Evolutionary conservation across 768 basidiomycete genomes (phyloP), one percentile per base, ranked within the genome.

Genomic region (Floccularia luteovirens): DNA sequence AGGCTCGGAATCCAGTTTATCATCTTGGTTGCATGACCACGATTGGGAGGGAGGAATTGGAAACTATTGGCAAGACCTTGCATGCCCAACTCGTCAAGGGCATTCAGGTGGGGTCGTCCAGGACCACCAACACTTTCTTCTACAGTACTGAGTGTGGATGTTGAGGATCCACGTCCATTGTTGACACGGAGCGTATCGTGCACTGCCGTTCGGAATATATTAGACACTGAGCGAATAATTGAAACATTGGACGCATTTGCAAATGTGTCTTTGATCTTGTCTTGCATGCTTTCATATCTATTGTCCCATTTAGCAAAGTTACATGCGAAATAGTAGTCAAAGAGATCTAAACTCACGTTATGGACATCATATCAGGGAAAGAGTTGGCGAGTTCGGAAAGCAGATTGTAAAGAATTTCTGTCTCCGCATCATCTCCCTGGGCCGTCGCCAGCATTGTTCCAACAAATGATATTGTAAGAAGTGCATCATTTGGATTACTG

Each of bases 361-460:
- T 69, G 1, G 77, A 63, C 17, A 90, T 66, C 16, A 80, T 70
- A 14, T 90, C 85, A 1, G 90, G 90, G 57, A 77, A 83, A 6
- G 66, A 59, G 5, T 62, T 60, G 12, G 79, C 74, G 11, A 90
- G 72, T 31, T 90, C 82, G 22, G 85, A 75, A 22, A 96, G 67
- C 23, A 94, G 56, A 34, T 70, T 70, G 57, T 84, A 92, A 32
- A 93, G 58, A 28, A 92, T 81, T 55, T 89, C 77, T 2, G 81
- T 82, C 60, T 96, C 92, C 1, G 70, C 66, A 47, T 89, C 86
- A 46, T 90, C 86, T 2, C 82, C 79, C 51, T 88, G 81, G 1
- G 86, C 80, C 5, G 76, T 82, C 31, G 66, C 64, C 11, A 92
- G 66, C 59, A 93, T 85, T 1, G 84, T 79, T 2, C 77, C 77